Evolutionary conservation across 495 filamentous ascomycete species (phyloP), one percentile per base, ranked within the genome.

Genomic region (Talaromyces wortmannii): DNA sequence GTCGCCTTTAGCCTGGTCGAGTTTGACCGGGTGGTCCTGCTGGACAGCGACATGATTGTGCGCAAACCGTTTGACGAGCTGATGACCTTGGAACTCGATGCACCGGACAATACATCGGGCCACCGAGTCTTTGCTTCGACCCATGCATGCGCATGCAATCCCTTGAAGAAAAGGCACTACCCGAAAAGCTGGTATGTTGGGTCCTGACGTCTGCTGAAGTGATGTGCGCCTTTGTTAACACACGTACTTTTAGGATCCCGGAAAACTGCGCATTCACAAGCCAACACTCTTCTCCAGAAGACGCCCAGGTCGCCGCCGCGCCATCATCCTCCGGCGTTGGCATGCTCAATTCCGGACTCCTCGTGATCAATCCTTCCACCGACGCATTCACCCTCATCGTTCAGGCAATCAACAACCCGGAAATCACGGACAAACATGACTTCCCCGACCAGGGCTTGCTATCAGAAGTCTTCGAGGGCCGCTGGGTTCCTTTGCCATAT

Each of bases 11-110:
- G 80, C 11, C 74, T 92, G 7, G 68, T 70, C 11, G 80, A 88
- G 58, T 92, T 88, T 68, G 79, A 85, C 5, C 77, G 88, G 12
- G 78, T 95, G 17, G 82, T 91, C 15, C 83, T 86, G 64, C 77
- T 95, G n/a, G 90, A 95, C 67, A 84, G 83, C 60, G 90, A 95
- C 67, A 95, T 92, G 90, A 61, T 92, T 17, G 80, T 89, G 5
- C 70, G 82, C 50, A 70, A 74, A 55, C 91, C 91, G 64, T 92
- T 95, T 86, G 90, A 95, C 63, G 89, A 91, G 67, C 69, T 95
- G 50, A 92, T 92, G 87, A 83, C 88, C 5, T 30, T 94, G 6
- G 66, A 76, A 59, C 77, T 94, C 13, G 87, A 91, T 64, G 60
- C 68, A 43, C 72, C 80, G 2, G 69, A 67, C 1, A 42, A 73